phyloP scores from a whole-genome alignment of 768 basidiomycete genomes.

The Suillus paluster region DNA sequence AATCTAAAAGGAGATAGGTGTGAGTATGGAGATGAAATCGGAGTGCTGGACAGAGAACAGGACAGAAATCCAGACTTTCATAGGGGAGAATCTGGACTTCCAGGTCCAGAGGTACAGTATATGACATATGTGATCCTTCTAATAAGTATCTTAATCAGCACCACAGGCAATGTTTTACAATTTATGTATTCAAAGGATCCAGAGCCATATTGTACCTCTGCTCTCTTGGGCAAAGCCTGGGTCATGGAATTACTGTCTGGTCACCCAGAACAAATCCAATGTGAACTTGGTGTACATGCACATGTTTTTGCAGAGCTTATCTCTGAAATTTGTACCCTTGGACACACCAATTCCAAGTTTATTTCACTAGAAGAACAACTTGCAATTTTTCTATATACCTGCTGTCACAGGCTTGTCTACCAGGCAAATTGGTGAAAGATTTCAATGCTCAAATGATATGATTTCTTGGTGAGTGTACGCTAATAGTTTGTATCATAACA shows the following conservation, averaged over 20 bases:
- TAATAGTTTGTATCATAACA: background rate
- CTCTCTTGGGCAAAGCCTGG: conserved; percentile 16
- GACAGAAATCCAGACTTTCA: too few relatives aligned
- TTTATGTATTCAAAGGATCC: too few relatives aligned
- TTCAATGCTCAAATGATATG: conserved; percentile 44
- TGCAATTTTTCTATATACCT: conserved; percentile 41
- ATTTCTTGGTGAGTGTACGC: conserved; percentile 34
- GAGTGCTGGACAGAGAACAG: too few relatives aligned
- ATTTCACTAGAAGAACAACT: conserved; percentile 40
- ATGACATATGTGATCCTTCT: too few relatives aligned
- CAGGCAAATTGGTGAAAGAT: conserved; percentile 31
- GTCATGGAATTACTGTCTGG: conserved; percentile 24
- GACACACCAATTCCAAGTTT: conserved; percentile 19
- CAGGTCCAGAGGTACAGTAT: too few relatives aligned
- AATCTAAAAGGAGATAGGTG: too few relatives aligned
- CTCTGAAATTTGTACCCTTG: background rate
- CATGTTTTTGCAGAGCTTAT: background rate
- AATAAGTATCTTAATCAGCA: too few relatives aligned
- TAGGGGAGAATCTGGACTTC: too few relatives aligned
- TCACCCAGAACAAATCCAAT: conserved; percentile 19
- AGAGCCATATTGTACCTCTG: too few relatives aligned
- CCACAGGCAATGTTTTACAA: too few relatives aligned
- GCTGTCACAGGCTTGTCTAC: conserved; percentile 11
- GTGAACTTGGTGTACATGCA: conserved; percentile 20
- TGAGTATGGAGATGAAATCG: too few relatives aligned